These are phyloP conservation scores for Sarocladium strictum DNA, from an alignment of 2,329 filamentous ascomycete genomes.

Conservation along the genomic window DNA sequence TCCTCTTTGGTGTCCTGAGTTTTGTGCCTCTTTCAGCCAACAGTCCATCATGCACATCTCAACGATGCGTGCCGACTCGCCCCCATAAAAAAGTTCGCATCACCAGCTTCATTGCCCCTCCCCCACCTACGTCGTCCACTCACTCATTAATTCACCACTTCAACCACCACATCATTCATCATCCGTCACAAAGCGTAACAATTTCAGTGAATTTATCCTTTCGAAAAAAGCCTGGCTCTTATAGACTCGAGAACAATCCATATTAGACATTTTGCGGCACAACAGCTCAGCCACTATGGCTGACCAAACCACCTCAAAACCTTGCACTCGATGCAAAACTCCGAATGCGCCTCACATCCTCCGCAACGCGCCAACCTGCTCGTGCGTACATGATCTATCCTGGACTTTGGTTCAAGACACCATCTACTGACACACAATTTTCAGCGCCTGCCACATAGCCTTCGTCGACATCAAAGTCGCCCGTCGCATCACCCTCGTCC, in stretches of 20 bases:
- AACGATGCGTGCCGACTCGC: too few species aligned
- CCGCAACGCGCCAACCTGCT: slow-evolving; percentile 25
- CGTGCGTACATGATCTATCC: slow-evolving; percentile 17
- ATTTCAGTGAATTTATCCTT: not conserved
- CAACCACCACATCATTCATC: not conserved
- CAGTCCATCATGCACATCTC: too few species aligned
- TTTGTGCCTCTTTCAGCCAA: not conserved
- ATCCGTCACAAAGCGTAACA: not conserved
- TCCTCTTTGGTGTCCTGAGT: not conserved
- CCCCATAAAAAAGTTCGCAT: slow-evolving; percentile 3
- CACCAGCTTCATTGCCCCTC: slow-evolving; percentile 3
- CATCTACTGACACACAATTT: not conserved
- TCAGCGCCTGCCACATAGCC: slow-evolving; percentile 59
- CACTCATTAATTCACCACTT: not conserved
- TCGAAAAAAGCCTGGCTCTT: not conserved
- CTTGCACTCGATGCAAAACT: slow-evolving; percentile 27
- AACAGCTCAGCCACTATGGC: slow-evolving; percentile 12
- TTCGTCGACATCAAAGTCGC: slow-evolving; percentile 75
- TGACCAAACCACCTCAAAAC: slow-evolving; percentile 11
- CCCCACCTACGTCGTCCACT: not conserved
- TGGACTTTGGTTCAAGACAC: slow-evolving; percentile 22
- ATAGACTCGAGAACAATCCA: not conserved
- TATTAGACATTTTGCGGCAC: not conserved
- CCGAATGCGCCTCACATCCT: slow-evolving; percentile 23
- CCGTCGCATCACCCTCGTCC: slow-evolving; percentile 58